Percentiles rank a stretch among this genome's conserved stretches.
Conservation (phyloP, 164 flowering plant genomes). For the Vitis rupestris region DNA sequence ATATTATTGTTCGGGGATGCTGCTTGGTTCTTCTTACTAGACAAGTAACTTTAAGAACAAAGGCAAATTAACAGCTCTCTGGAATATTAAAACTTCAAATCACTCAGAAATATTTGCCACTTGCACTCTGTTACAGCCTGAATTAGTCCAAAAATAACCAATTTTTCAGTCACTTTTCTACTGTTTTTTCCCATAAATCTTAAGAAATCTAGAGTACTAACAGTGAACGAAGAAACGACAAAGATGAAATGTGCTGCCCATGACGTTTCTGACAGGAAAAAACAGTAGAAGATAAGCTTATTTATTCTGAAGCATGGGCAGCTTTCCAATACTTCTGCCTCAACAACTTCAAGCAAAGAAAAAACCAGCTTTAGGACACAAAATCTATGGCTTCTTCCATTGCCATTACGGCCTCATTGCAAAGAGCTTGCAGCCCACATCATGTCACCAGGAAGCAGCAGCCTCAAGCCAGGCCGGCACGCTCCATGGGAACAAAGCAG, state of each 20-base stretch:
- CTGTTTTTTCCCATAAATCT: too few relatives aligned
- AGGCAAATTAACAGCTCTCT: too few relatives aligned
- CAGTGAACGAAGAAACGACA: background rate
- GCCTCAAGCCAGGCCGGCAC: constrained; percentile 11
- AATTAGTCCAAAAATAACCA: too few relatives aligned
- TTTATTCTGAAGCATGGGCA: constrained; percentile 33
- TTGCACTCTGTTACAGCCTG: too few relatives aligned
- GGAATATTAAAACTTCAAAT: too few relatives aligned
- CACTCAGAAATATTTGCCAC: too few relatives aligned
- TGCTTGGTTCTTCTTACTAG: too few relatives aligned
- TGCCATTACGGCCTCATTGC: constrained; percentile 43
- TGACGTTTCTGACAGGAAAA: constrained; percentile 21
- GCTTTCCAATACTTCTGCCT: constrained; percentile 6
- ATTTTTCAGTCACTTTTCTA: too few relatives aligned
- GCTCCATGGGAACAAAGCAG: constrained; percentile 28
- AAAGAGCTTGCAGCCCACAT: constrained; percentile 38
- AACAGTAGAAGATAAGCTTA: constrained; percentile 26
- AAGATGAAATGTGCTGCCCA: constrained; percentile 8
- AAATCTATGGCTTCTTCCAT: constrained; percentile 43
- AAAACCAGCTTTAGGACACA: background rate
- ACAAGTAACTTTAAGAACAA: too few relatives aligned
- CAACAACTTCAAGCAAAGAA: background rate
- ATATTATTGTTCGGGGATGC: too few relatives aligned
- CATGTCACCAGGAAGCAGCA: constrained; percentile 34
- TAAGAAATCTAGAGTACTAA: too few relatives aligned